Percentiles rank a stretch among this genome's conserved stretches.
phyloP scores from a whole-genome alignment of 1,139 yeast genomes.

The Kodamaea alishanica region DNA sequence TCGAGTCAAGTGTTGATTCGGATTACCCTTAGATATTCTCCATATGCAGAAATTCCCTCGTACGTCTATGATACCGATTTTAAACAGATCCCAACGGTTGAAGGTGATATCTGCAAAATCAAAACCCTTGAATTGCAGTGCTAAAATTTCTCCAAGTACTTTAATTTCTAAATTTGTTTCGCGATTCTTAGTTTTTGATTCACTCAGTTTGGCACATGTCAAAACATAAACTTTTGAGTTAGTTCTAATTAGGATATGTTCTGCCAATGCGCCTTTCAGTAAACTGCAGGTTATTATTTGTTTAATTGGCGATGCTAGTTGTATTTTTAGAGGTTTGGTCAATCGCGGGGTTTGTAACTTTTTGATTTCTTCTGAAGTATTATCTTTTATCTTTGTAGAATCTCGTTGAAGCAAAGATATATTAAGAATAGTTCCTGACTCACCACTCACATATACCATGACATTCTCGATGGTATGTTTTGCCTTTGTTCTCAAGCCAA shows the following conservation, averaged over 20 bases:
- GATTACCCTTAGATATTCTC: conserved; percentile 15
- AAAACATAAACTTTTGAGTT: conserved; percentile 24
- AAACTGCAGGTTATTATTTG: conserved; percentile 26
- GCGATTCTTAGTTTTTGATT: conserved; percentile 1
- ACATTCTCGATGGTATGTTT: conserved; percentile 13
- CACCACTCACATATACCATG: conserved; percentile 36
- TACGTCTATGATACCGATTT: conserved; percentile 46
- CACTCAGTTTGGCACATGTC: conserved; percentile 13
- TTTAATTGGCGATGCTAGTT: conserved; percentile 33
- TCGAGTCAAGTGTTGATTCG: neutral
- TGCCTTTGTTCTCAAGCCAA: conserved; percentile 16
- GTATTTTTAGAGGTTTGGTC: conserved; percentile 20
- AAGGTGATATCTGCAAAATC: conserved; percentile 47
- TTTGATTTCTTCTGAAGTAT: neutral
- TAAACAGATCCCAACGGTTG: conserved; percentile 35
- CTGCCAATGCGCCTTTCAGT: conserved; percentile 1
- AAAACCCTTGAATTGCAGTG: conserved; percentile 22
- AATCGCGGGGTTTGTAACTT: conserved; percentile 10
- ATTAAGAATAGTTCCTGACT: conserved; percentile 25
- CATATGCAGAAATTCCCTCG: conserved; percentile 51
- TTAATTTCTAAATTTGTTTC: conserved; percentile 13
- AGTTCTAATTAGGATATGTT: conserved; percentile 27
- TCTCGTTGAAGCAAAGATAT: conserved; percentile 18
- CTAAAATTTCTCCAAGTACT: conserved; percentile 21
- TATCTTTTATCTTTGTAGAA: conserved; percentile 6